Evolutionary conservation across 192 early-diverging fungal species (phyloP), one percentile per base, ranked within the genome.

Genomic region (Coemansia sp.): DNA sequence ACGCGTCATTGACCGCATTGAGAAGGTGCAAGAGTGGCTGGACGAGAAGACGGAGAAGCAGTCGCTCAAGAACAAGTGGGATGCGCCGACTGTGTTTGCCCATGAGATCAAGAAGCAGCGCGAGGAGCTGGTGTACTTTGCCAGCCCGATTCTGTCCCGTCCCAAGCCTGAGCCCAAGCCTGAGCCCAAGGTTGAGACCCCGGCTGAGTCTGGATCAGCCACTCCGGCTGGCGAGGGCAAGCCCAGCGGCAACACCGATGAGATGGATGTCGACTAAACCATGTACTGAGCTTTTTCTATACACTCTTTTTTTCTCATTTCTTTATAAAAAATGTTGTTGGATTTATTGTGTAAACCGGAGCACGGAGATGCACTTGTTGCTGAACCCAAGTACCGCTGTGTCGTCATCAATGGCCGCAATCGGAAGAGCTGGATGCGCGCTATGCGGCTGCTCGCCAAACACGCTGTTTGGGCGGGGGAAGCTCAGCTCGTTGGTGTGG

Each of bases 121-220:
- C 57, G 88, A 92, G 51, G 68, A 74, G 45, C 68, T 97, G 35
- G 76, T 73, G 64, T 80, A 83, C 74, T 88, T 88, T 72, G 89
- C 91, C 43, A 87, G 68, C 47, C 89, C 93, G 8, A 89, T 96
- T 64, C 78, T 96, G 65, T 89, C 84, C 82, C 92, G 90, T 75
- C 94, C 94, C 78, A 96, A 96, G 88, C 94, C 94, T 49, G 85
- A 88, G 74, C 83, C 76, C 57, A 86, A 88, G 78, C 81, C 86
- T 41, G 71, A 74, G 50, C 83, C 76, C 54, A 86, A 88, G 78
- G 78, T 85, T 38, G 69, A 78, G 52, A 75, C 59, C 29, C 65
- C 83, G 23, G 24, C 52, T 18, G 54, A 56, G 54, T 54, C 53
- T n/a, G 53, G 53, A 12, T 54, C 53, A 0, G 56, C 53, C 3